A percentile compares a stretch with the other conserved stretches of the same genome.
Conservation (phyloP, 345 rosid genomes). For the Populus ilicifolia region DNA sequence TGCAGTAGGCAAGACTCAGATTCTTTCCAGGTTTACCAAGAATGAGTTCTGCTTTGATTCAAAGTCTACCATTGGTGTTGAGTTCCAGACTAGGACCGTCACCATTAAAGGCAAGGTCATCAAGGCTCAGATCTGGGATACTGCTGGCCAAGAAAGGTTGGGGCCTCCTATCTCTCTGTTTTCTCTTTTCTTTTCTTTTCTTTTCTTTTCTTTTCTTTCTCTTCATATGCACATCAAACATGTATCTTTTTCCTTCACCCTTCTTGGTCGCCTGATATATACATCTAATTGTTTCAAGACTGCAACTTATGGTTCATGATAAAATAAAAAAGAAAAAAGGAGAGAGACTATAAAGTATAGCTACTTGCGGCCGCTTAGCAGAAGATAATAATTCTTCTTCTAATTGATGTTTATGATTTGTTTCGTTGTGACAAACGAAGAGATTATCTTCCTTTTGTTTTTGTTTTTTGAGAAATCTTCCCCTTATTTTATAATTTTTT, state of each 20-base stretch:
- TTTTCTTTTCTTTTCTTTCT: not conserved
- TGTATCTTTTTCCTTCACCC: not conserved
- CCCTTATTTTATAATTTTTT: too few relatives aligned
- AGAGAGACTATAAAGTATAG: not conserved
- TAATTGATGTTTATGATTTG: too few relatives aligned
- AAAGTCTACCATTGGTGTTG: constrained; percentile 82
- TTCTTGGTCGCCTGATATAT: not conserved
- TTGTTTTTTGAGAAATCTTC: too few relatives aligned
- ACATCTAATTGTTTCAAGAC: not conserved
- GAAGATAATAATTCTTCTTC: not conserved
- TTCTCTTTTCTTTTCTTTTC: not conserved
- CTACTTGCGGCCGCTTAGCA: not conserved
- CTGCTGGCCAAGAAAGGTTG: constrained; percentile 94
- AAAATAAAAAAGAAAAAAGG: too few relatives aligned
- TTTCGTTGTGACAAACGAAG: not conserved
- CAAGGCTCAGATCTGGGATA: constrained; percentile 97
- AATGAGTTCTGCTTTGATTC: constrained; percentile 69
- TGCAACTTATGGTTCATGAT: too few relatives aligned
- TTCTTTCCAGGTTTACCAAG: constrained; percentile 67
- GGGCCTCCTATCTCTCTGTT: not conserved
- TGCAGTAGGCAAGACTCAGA: constrained; percentile 77
- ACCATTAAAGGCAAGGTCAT: constrained; percentile 54
- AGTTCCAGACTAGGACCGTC: constrained; percentile 75
- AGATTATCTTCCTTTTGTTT: too few relatives aligned
- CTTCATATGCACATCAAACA: not conserved